These are phyloP conservation scores for Agroathelia rolfsii DNA, from an alignment of 1,284 basidiomycete genomes.

Conservation along the genomic window DNA sequence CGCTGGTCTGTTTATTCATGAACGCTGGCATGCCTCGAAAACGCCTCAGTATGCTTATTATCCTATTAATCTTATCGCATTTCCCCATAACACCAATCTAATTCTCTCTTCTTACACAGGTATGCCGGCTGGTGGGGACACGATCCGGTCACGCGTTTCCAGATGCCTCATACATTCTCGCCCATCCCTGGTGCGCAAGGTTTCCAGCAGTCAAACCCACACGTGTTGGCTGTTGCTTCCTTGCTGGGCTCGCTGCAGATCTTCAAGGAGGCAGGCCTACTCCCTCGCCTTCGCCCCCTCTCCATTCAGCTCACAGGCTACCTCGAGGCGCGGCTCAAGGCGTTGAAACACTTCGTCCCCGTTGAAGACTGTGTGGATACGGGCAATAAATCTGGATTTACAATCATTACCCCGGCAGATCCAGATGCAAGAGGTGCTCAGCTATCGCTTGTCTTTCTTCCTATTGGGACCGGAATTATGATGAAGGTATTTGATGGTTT, in stretches of 20 bases:
- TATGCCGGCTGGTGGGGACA: slow-evolving; percentile 98
- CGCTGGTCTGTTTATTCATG: slow-evolving; percentile 86
- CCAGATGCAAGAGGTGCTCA: slow-evolving; percentile 71
- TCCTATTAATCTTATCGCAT: slow-evolving; percentile 8
- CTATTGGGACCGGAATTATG: slow-evolving; percentile 58
- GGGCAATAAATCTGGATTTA: slow-evolving; percentile 47
- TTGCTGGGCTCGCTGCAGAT: slow-evolving; percentile 75
- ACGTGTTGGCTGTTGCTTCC: slow-evolving; percentile 69
- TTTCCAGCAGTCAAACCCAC: slow-evolving; percentile 93
- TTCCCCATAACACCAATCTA: slow-evolving; percentile 7
- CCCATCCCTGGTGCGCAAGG: slow-evolving; percentile 87
- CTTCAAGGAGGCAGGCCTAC: slow-evolving; percentile 73
- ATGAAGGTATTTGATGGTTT: slow-evolving; percentile 54
- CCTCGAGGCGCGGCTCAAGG: slow-evolving; percentile 55
- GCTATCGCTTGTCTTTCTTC: slow-evolving; percentile 75
- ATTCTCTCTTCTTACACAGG: slow-evolving; percentile 30
- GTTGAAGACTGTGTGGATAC: slow-evolving; percentile 26
- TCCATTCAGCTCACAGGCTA: slow-evolving; percentile 62
- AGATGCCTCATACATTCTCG: slow-evolving; percentile 79
- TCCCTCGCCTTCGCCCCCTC: slow-evolving; percentile 58
- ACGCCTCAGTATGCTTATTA: slow-evolving; percentile 42
- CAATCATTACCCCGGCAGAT: slow-evolving; percentile 77
- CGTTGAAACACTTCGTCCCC: slow-evolving; percentile 54
- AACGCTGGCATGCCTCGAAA: slow-evolving; percentile 60
- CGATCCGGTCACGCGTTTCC: slow-evolving; percentile 77